Base-by-base conservation (phyloP, 2,329 filamentous ascomycete genomes). In the Plenodomus biglobosus region DNA sequence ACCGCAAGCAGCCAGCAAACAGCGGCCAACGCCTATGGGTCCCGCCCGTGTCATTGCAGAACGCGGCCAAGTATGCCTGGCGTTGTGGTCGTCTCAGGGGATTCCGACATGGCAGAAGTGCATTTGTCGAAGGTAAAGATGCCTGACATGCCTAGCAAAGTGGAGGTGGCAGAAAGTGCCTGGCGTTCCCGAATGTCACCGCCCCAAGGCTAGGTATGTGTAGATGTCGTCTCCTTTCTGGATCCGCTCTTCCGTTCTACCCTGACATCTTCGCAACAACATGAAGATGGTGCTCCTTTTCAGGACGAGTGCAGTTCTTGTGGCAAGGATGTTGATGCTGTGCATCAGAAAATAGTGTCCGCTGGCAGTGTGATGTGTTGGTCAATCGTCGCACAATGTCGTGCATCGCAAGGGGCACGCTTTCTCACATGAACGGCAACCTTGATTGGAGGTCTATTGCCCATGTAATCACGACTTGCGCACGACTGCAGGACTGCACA, bases 151-250 rank as follows among this genome's bases (percentile, higher is more conserved):
- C 59, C 55, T 55, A 54, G 62, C 55, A 62, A 48, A 50, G 57
- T 55, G 50, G 56, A 53, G 53, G 52, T 52, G 59, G 53, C 49
- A 60, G 55, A 56, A 59, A 56, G 53, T 38, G 45, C 40, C 43
- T 48, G 37, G 61, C 60, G 67, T 48, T 50, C 54, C 27, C 8
- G 8, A 3, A 32, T 11, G 6, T 32, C 51, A 51, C 61, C 58
- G 59, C 55, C 54, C 55, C 41, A 15, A 44, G 53, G 53, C 59
- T 61, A 64, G 64, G 54, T 63, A 58, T 60, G 59, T 55, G 56
- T 56, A 45, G 44, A 55, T 8, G 27, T 32, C 27, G 15, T 15
- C 27, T 32, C 11, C 27, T 8, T 32, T 15, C 27, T 32, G 6
- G 11, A 11, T 32, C 27, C 3, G 13, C 27, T 32, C 13, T 15